A percentile compares a stretch with the other conserved stretches of the same genome.
phyloP scores from a whole-genome alignment of 2,329 filamentous ascomycete species.

The Aspergillus sp. region DNA sequence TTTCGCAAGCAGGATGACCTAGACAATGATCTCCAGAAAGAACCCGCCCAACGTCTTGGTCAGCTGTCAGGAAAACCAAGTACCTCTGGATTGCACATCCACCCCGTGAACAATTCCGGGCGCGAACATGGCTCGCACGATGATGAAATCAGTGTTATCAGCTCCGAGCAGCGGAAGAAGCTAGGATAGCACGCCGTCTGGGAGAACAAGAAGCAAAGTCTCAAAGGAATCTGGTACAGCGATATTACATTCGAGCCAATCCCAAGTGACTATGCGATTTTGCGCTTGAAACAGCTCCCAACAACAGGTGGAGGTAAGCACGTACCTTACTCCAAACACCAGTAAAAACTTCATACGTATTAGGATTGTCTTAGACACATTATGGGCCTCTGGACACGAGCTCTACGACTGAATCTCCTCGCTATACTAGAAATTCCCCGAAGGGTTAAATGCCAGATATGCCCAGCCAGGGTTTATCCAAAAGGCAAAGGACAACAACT shows the following conservation, averaged over 20 bases:
- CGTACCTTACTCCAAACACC: no score
- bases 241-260: constrained; percentile 48
- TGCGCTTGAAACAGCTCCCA: constrained; percentile 41
- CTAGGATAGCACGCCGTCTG: constrained; percentile 25
- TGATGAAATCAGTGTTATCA: constrained; percentile 48
- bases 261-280: constrained; percentile 44
- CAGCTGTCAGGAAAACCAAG: constrained; percentile 44
- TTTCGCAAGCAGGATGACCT: constrained; percentile 49
- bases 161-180: constrained; percentile 35
- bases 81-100: constrained; percentile 43
- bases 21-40: constrained; percentile 48
- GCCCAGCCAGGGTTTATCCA: constrained; percentile 26
- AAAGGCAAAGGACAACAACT: constrained; percentile 23
- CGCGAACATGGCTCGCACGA: constrained; percentile 44
- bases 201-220: constrained; percentile 25
- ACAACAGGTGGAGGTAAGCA: constrained; percentile 34
- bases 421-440: constrained; percentile 34
- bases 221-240: constrained; percentile 42
- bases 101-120: constrained; percentile 46
- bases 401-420: constrained; percentile 36
- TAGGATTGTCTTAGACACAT: constrained; percentile 33
- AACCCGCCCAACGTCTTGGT: constrained; percentile 46
- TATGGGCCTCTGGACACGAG: constrained; percentile 43
- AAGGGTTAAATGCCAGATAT: constrained; percentile 35
- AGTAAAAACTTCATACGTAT: no score